These are phyloP conservation scores for Ceraceosorus guamensis DNA, from an alignment of 1,284 basidiomycete genomes.

Conservation along the genomic window DNA sequence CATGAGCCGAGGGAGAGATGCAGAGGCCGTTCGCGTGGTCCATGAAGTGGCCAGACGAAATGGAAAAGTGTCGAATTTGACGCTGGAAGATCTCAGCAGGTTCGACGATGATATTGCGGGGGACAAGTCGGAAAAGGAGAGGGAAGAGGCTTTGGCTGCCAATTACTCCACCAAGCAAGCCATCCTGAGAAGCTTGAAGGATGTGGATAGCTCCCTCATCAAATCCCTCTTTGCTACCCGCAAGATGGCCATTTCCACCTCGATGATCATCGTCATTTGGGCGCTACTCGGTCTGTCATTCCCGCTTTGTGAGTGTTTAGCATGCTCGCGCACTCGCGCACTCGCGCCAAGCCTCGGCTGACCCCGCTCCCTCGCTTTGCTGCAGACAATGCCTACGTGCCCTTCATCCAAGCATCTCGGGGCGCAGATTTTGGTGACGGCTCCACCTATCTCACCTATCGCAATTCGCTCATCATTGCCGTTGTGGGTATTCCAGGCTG, in stretches of 20 bases:
- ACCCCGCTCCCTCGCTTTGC: too few relatives aligned
- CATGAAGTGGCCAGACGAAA: slow-evolving; percentile 23
- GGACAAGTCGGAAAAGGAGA: not conserved
- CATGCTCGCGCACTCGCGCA: too few relatives aligned
- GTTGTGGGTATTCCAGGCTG: slow-evolving; percentile 9
- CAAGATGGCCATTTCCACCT: not conserved
- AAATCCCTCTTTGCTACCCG: not conserved
- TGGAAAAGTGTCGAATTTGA: slow-evolving; percentile 49
- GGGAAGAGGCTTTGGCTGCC: too few relatives aligned
- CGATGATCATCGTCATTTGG: slow-evolving; percentile 6
- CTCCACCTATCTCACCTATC: slow-evolving; percentile 57
- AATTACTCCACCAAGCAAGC: slow-evolving; percentile 1
- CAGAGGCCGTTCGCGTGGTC: slow-evolving; percentile 29
- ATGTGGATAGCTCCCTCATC: not conserved
- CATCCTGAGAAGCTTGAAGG: slow-evolving; percentile 18
- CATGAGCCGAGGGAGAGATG: slow-evolving; percentile 26
- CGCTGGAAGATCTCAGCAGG: slow-evolving; percentile 48
- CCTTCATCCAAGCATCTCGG: slow-evolving; percentile 50
- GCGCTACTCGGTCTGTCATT: slow-evolving; percentile 32
- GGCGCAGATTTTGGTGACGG: slow-evolving; percentile 62
- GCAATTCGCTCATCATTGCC: slow-evolving; percentile 4
- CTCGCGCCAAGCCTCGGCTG: too few relatives aligned
- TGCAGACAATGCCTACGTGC: slow-evolving; percentile 6
- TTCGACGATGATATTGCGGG: slow-evolving; percentile 24
- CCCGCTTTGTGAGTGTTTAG: slow-evolving; percentile 1